Percentiles rank a stretch among this genome's conserved stretches.
phyloP scores from a whole-genome alignment of 345 rosid species.

The Melastoma malabathricum region DNA sequence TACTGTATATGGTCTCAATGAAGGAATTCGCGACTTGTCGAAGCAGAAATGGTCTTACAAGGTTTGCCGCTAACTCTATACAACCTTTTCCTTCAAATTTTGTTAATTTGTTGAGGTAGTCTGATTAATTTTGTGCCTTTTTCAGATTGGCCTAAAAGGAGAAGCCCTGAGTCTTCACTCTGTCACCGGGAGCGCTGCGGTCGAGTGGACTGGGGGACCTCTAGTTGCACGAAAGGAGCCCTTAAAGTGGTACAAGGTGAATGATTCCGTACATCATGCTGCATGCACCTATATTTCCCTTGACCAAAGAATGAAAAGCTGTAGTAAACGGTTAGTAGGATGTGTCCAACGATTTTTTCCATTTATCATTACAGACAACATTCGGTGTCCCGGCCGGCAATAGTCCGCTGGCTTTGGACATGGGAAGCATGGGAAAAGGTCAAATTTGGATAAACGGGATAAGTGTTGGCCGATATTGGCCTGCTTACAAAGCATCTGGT shows the following conservation, averaged over 20 bases:
- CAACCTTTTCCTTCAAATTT: too few species aligned
- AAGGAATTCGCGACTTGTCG: conserved; percentile 73
- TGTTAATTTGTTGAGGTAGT: too few species aligned
- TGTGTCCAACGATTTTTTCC: too few species aligned
- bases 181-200: conserved; percentile 71
- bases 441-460: conserved; percentile 43
- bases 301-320: too few species aligned
- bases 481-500: conserved; percentile 34
- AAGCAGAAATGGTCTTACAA: conserved; percentile 98
- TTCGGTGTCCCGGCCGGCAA: conserved; percentile 35
- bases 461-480: conserved; percentile 41
- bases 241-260: conserved; percentile 86
- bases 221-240: conserved; percentile 69
- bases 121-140: not conserved
- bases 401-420: conserved; percentile 33
- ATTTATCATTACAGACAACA: too few species aligned
- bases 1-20: conserved; percentile 54
- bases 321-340: too few species aligned
- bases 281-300: too few species aligned
- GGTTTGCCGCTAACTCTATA: too few species aligned
- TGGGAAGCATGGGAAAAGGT: conserved; percentile 48
- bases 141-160: conserved; percentile 86
- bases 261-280: too few species aligned
- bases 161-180: conserved; percentile 86
- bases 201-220: conserved; percentile 85